phyloP scores from a whole-genome alignment of 371 early-diverging fungal genomes.

The Choanephora cucurbitarum region DNA sequence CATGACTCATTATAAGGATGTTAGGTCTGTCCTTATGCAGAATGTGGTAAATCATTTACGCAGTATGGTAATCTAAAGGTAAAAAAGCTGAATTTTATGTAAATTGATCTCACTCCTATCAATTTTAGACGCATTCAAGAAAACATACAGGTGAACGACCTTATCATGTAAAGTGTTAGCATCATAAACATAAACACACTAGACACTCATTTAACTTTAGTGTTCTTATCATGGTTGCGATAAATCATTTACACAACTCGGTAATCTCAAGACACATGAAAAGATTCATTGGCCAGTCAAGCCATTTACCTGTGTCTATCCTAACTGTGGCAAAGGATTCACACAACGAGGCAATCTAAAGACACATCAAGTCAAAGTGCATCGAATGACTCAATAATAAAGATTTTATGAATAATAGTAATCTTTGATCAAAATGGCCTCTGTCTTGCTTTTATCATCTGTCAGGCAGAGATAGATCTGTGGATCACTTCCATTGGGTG shows the following conservation, averaged over 20 bases:
- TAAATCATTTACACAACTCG: constrained; percentile 77
- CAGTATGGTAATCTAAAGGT: constrained; percentile 67
- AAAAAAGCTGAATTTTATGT: constrained; percentile 23
- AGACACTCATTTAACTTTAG: no score
- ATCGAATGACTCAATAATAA: constrained; percentile 21
- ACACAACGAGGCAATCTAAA: constrained; percentile 69
- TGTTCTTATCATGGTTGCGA: constrained; percentile 60
- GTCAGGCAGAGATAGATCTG: no score
- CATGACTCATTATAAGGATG: not conserved
- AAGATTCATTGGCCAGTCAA: constrained; percentile 71
- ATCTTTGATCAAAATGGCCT: constrained; percentile 4
- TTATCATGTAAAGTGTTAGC: constrained; percentile 50
- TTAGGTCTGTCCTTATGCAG: constrained; percentile 34
- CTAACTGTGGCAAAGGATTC: constrained; percentile 65
- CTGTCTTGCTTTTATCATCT: not conserved
- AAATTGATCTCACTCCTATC: no score
- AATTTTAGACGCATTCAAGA: constrained; percentile 64
- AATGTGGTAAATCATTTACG: constrained; percentile 53
- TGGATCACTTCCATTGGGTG: constrained; percentile 23
- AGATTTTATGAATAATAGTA: constrained; percentile 9
- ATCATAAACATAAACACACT: no score
- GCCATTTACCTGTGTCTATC: constrained; percentile 62
- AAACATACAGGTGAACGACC: constrained; percentile 73
- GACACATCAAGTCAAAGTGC: constrained; percentile 33
- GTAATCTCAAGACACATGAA: constrained; percentile 83